Conservation (phyloP, 176 grass and related monocot species). For the Zizania latifolia region DNA sequence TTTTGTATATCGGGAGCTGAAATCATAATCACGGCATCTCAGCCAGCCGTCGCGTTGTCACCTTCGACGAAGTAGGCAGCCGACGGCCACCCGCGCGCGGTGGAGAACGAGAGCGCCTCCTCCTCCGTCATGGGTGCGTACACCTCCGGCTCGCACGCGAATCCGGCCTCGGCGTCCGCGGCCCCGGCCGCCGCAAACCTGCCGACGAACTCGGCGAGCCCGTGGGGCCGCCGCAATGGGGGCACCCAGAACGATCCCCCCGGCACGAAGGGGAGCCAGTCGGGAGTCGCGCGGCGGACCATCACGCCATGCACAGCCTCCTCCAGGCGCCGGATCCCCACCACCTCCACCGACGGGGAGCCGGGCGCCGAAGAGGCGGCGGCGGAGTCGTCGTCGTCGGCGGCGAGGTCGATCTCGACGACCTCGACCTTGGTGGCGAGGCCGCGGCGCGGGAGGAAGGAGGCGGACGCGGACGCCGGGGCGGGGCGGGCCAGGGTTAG, state of each 20-base stretch:
- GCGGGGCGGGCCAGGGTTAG: constrained; percentile 37
- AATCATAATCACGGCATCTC: constrained; percentile 2
- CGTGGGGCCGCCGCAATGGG: constrained; percentile 45
- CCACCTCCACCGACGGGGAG: constrained; percentile 28
- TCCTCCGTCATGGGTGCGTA: constrained; percentile 61
- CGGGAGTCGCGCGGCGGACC: constrained; percentile 69
- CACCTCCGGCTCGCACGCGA: constrained; percentile 14
- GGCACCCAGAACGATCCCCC: constrained; percentile 88
- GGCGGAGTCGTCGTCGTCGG: constrained; percentile 20
- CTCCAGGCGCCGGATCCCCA: constrained; percentile 69
- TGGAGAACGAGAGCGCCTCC: constrained; percentile 57
- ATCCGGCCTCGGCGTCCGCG: not conserved
- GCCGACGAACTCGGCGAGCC: constrained; percentile 54
- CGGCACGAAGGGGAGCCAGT: constrained; percentile 91
- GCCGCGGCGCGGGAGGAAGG: constrained; percentile 22
- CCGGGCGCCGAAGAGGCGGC: not conserved
- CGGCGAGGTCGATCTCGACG: constrained; percentile 69
- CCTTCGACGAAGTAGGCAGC: constrained; percentile 72
- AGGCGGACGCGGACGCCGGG: not conserved
- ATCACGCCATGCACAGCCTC: constrained; percentile 84
- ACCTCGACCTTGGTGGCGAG: constrained; percentile 61
- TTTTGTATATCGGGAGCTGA: not conserved
- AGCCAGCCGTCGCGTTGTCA: not conserved
- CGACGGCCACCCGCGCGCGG: constrained; percentile 61
- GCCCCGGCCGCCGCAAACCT: constrained; percentile 30